Percentiles rank a stretch among this genome's conserved stretches.
These are phyloP conservation scores for Peterozyma xylosa DNA, from an alignment of 805 yeast genomes.

Conservation along the genomic window DNA sequence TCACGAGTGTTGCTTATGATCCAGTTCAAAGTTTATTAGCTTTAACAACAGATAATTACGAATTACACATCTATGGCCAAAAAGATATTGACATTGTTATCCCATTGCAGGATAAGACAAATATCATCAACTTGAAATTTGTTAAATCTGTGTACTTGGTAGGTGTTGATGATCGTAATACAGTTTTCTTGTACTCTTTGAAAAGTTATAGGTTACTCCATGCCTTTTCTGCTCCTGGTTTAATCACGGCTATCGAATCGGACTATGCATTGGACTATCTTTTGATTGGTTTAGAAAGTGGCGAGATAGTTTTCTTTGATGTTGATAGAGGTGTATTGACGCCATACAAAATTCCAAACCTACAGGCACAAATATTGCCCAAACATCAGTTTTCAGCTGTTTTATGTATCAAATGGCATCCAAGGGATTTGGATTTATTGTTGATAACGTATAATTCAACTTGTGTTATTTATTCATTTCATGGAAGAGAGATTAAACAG, in stretches of 20 bases:
- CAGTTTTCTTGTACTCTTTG: conserved; percentile 63
- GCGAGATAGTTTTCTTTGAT: conserved; percentile 65
- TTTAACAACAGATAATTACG: conserved; percentile 62
- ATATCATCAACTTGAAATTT: conserved; percentile 52
- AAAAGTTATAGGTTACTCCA: conserved; percentile 54
- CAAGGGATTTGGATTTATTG: conserved; percentile 78
- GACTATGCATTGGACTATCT: conserved; percentile 92
- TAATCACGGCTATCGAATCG: conserved; percentile 59
- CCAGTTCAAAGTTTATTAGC: conserved; percentile 86
- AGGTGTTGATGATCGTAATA: conserved; percentile 55
- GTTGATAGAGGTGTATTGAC: conserved; percentile 70
- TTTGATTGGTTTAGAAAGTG: conserved; percentile 72
- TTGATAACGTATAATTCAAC: conserved; percentile 65
- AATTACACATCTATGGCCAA: conserved; percentile 77
- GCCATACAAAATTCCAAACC: conserved; percentile 58
- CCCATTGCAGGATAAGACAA: conserved; percentile 38
- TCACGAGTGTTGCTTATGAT: conserved; percentile 69
- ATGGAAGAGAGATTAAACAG: conserved; percentile 49
- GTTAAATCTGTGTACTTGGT: conserved; percentile 78
- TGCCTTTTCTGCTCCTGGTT: conserved; percentile 54
- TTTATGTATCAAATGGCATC: conserved; percentile 66
- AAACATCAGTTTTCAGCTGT: conserved; percentile 48
- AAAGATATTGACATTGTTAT: conserved; percentile 68
- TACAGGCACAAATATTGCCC: conserved; percentile 59
- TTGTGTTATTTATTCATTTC: conserved; percentile 63